A percentile compares a stretch with the other conserved stretches of the same genome.
These are phyloP conservation scores for Pulveroboletus sp. DNA, from an alignment of 768 basidiomycete species.

Conservation along the genomic window DNA sequence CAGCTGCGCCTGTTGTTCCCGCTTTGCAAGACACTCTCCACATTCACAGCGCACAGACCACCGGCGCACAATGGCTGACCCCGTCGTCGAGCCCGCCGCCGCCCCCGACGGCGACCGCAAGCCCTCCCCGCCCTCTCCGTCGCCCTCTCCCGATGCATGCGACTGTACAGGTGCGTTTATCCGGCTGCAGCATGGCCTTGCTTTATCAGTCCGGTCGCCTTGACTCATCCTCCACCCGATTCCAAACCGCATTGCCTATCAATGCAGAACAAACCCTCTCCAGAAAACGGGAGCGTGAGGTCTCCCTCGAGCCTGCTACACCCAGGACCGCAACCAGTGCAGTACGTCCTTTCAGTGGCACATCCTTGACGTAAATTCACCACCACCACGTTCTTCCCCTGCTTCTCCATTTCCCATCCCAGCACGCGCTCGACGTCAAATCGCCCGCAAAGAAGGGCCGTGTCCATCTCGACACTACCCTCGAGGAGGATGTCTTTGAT, in stretches of 20 bases:
- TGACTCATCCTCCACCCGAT: constrained; percentile 25
- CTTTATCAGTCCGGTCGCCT: constrained; percentile 26
- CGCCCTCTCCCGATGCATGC: constrained; percentile 46
- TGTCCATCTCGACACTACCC: constrained; percentile 55
- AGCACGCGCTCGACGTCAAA: constrained; percentile 41
- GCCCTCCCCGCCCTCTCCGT: constrained; percentile 25
- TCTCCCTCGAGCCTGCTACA: constrained; percentile 67
- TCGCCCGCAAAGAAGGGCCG: constrained; percentile 79
- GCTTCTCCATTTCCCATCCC: constrained; percentile 16
- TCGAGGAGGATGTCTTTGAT: constrained; percentile 55
- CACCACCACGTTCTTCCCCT: constrained; percentile 17
- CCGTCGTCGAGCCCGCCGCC: constrained; percentile 16
- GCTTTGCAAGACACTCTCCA: constrained; percentile 21
- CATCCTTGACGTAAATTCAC: constrained; percentile 28
- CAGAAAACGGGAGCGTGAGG: constrained; percentile 75
- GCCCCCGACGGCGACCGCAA: constrained; percentile 18
- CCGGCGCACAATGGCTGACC: constrained; percentile 26
- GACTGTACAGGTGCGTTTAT: constrained; percentile 42
- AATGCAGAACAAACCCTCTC: constrained; percentile 45
- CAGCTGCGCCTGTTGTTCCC: constrained; percentile 33
- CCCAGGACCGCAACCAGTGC: constrained; percentile 37
- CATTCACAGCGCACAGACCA: constrained; percentile 32
- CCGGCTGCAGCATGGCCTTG: constrained; percentile 19
- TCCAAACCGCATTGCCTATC: constrained; percentile 9
- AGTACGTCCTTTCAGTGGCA: constrained; percentile 31